Evolutionary conservation across 768 basidiomycete genomes (phyloP), one percentile per base, ranked within the genome.

Genomic region (Tylopilus felleus): DNA sequence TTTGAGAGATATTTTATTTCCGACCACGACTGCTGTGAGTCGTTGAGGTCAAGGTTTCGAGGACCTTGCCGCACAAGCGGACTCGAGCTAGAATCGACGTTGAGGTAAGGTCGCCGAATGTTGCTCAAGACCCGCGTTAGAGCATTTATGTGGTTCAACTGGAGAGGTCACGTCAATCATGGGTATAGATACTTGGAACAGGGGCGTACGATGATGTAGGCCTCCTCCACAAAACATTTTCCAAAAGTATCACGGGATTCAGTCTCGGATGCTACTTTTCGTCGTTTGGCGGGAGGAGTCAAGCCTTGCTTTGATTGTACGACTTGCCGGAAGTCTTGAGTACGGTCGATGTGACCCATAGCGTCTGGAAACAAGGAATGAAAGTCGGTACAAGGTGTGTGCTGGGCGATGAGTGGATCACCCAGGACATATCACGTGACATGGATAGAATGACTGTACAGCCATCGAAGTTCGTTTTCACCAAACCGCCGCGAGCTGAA

Each of bases 81-180:
- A n/a, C 77, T 71, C 51, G 67, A 61, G 54, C 82, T 77, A 14
- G 85, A 70, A 71, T 90, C 83, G 56, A 93, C 76, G 63, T 86
- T 90, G 62, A 98, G 78, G 75, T 99, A 99, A 27, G 95, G 84
- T 51, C 86, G 85, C 14, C 94, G 85, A 54, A 98, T 83, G 52
- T 80, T 77, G 31, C 77, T 68, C 40, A 98, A 80, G 80, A 95
- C 86, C 43, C 79, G 80, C 25, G 80, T 80, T 53, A 93, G 72
- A 5, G 83, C 83, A 56, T 74, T 78, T 51, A 92, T 86, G 59
- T 90, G 88, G 58, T 81, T 83, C 25, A 93, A 72, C 91, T 93
- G 53, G 21, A 33, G 33, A 54, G 10, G 46, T 42, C 25, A 38
- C 35, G 25, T 57, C 44, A 57, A 53, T 27, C 27, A 23, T 22